Conservation (phyloP, 495 filamentous ascomycete species). For the Bombardia bombarda region DNA sequence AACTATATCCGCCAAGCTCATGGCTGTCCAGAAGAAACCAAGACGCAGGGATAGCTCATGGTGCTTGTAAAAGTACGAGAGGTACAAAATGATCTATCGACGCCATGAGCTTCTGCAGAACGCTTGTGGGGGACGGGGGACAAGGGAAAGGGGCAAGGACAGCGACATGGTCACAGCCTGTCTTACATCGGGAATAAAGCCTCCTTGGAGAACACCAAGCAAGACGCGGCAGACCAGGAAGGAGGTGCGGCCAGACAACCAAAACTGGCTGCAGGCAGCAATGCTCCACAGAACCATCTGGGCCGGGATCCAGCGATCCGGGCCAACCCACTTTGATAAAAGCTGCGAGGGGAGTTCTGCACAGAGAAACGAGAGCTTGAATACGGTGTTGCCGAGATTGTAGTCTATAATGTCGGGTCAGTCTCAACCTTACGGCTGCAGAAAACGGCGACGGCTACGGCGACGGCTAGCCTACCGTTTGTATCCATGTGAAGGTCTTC, state of each 20-base stretch:
- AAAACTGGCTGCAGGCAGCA: constrained; percentile 60
- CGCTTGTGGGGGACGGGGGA: not conserved
- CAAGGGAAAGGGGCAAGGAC: not conserved
- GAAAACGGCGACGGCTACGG: not conserved
- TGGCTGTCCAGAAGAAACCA: constrained; percentile 57
- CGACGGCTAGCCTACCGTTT: constrained; percentile 17
- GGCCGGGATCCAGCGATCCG: constrained; percentile 77
- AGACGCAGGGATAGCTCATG: constrained; percentile 51
- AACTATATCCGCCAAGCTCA: constrained; percentile 55
- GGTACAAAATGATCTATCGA: constrained; percentile 45
- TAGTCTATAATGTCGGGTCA: constrained; percentile 40
- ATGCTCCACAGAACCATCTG: constrained; percentile 76
- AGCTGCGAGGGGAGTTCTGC: constrained; percentile 73
- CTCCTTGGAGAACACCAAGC: constrained; percentile 69
- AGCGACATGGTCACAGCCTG: too few relatives aligned
- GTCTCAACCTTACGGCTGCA: constrained; percentile 1
- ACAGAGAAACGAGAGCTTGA: constrained; percentile 57
- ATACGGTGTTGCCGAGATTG: constrained; percentile 71
- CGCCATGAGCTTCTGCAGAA: not conserved
- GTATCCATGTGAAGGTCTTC: constrained; percentile 26
- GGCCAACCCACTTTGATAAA: constrained; percentile 67
- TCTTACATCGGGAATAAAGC: constrained; percentile 48
- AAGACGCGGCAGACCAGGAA: constrained; percentile 60
- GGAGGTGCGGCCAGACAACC: constrained; percentile 48
- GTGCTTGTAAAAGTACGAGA: constrained; percentile 60